phyloP scores from a whole-genome alignment of 2,329 filamentous ascomycete genomes.

The Pseudogymnoascus pannorum region DNA sequence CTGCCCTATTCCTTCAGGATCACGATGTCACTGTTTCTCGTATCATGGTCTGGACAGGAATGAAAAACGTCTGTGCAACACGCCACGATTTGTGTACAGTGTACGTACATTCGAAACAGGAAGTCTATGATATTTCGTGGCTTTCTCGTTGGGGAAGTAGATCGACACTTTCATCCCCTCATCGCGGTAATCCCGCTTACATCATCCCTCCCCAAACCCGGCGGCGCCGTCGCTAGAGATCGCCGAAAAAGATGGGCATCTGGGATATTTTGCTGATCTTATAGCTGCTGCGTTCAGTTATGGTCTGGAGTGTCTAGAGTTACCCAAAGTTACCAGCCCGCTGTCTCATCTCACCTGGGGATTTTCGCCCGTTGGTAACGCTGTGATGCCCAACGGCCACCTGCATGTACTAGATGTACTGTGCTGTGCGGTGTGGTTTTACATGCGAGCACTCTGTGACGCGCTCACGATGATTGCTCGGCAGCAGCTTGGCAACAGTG shows the following conservation, averaged over 20 bases:
- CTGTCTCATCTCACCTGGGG: not conserved
- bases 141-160: not conserved
- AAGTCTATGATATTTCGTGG: not conserved
- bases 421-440: not conserved
- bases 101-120: constrained; percentile 6
- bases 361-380: constrained; percentile 3
- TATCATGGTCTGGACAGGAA: not conserved
- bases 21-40: not conserved
- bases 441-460: not conserved
- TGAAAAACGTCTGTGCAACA: constrained; percentile 5
- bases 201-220: not conserved
- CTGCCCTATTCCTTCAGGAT: not conserved
- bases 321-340: not conserved
- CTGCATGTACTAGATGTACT: not conserved
- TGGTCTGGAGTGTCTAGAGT: not conserved
- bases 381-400: not conserved
- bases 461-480: not conserved
- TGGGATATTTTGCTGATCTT: not conserved
- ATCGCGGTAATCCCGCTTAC: not conserved
- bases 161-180: not conserved
- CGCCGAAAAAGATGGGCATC: constrained; percentile 2
- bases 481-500: not conserved
- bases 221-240: not conserved
- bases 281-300: not conserved
- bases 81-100: not conserved